Base-by-base conservation (phyloP, 192 early-diverging fungal genomes). In the Chytriomyces confervae region DNA sequence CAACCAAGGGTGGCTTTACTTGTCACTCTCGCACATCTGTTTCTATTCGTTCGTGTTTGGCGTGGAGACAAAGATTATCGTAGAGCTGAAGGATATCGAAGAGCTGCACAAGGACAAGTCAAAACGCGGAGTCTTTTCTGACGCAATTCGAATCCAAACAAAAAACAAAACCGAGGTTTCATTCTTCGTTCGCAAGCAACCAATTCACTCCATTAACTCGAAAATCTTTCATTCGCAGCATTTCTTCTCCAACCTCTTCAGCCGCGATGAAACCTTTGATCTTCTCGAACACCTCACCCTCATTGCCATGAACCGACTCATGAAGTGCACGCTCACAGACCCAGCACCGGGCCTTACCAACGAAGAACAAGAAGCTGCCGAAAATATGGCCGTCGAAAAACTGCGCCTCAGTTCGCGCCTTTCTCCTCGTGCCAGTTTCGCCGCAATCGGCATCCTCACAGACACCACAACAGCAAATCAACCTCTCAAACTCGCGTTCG, bases 1-100 rank as follows among this genome's bases (percentile, higher is more conserved):
- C 62, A 93, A 92, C 80, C 98, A 99, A 83, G 98, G 98, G 0
- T 99, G 98, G 98, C 84, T 99, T 82, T 99, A 99, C 77, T 89
- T 99, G 53, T 95, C 93, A 64, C 91, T 95, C 78, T 94, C 96
- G 74, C 93, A 95, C 80, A 79, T 97, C 29, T 94, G 94, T 86
- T 99, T 98, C 79, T 95, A 99, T 83, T 95, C 96, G 23, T 96
- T 95, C 72, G 84, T 98, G 51, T 89, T 99, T 50, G 96, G 95
- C 2, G 88, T 91, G 5, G 98, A 99, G 80, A 98, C 96, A 49
- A 96, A 94, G 80, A 83, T 97, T 44, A 86, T 95, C 53, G 85
- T 99, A 65, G 93, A 95, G 79, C 86, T 99, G 49, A 97, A 96
- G 78, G 93, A 98, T 75, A 91, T 98, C 62, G 93, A 94, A 82